Base-by-base conservation (phyloP, 306 rosid genomes). In the Prosopis cineraria region DNA sequence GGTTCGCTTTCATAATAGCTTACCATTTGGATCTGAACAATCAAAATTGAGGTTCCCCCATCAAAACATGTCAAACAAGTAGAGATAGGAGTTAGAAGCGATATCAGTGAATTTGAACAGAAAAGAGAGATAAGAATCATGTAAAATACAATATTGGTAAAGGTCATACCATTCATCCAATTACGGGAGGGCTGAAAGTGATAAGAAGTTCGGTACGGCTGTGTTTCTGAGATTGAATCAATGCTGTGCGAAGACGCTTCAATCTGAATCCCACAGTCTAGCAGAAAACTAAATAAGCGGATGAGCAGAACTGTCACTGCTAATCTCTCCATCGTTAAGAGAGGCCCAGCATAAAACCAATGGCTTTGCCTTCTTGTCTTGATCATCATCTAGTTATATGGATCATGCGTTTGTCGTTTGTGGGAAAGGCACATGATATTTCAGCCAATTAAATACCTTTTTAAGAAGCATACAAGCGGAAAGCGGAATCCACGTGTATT, bases 21-120 rank as follows among this genome's bases (percentile, higher is more conserved):
- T 85, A 86, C 90, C 90, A 81, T 86, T 83, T 70, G 90, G 90
- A 83, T 86, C 90, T 86, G 85, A 78, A 75, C 4, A 73, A 73
- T 65, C 3, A n/a, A 19, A 19, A 34, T 63, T 34, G 81, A 86
- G 78, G 44, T 29, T 78, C 75, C 59, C 45, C 68, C 81, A 29
- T 20, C 68, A 83, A 60, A 71, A 76, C 81, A 83, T 83, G 80
- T 72, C 68, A 76, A 78, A 73, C 33, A 17, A 37, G 75, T 5
- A 70, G 40, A 65, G 41, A 66, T 1, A 41, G 12, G 43, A 74
- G 67, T 83, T 80, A 83, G 75, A 75, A 1, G 70, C n/a, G 43
- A 17, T 12, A 16, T 37, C 9, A 65, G 2, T n/a, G 30, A 65
- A 20, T 9, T n/a, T 37, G 31, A 20, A 6, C 19, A 65, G 47